Evolutionary conservation across 1,139 yeast genomes (phyloP).

Genomic region (Meyerozyma carpophila): DNA sequence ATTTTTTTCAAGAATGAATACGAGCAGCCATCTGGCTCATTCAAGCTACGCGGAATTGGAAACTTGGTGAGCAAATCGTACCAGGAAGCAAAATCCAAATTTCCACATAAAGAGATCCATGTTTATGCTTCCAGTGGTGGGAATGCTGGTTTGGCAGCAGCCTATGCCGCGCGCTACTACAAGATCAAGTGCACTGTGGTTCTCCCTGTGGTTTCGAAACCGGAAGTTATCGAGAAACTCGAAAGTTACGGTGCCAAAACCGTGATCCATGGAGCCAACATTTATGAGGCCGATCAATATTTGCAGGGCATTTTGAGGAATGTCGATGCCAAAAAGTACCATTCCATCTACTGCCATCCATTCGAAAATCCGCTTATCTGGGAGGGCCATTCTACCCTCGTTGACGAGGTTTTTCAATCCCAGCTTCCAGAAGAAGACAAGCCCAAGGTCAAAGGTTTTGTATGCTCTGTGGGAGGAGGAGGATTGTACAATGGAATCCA

Average conservation of each 20-base stretch:
- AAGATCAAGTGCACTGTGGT: constrained; percentile 58
- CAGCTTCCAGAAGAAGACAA: constrained; percentile 27
- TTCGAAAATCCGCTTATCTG: constrained; percentile 59
- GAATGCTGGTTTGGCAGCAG: constrained; percentile 76
- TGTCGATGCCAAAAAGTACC: constrained; percentile 17
- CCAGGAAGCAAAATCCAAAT: constrained; percentile 12
- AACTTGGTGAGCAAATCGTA: constrained; percentile 31
- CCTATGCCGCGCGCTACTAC: constrained; percentile 47
- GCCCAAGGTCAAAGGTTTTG: constrained; percentile 47
- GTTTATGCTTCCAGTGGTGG: constrained; percentile 71
- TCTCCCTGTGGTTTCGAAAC: constrained; percentile 47
- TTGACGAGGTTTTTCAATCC: constrained; percentile 46
- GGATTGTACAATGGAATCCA: constrained; percentile 65
- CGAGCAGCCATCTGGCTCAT: constrained; percentile 69
- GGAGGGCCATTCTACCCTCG: constrained; percentile 61
- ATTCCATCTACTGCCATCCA: constrained; percentile 64
- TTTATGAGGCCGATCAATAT: constrained; percentile 63
- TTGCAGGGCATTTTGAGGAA: constrained; percentile 23
- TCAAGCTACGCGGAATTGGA: constrained; percentile 66
- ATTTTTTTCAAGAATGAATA: constrained; percentile 57
- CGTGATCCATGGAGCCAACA: constrained; percentile 48
- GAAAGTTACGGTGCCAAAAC: constrained; percentile 50
- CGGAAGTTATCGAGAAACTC: constrained; percentile 21
- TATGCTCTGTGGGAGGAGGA: constrained; percentile 73
- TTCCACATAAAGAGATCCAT: constrained; percentile 24